These are phyloP conservation scores for Sarocladium brachiariae DNA, from an alignment of 2,329 filamentous ascomycete genomes.

Conservation along the genomic window DNA sequence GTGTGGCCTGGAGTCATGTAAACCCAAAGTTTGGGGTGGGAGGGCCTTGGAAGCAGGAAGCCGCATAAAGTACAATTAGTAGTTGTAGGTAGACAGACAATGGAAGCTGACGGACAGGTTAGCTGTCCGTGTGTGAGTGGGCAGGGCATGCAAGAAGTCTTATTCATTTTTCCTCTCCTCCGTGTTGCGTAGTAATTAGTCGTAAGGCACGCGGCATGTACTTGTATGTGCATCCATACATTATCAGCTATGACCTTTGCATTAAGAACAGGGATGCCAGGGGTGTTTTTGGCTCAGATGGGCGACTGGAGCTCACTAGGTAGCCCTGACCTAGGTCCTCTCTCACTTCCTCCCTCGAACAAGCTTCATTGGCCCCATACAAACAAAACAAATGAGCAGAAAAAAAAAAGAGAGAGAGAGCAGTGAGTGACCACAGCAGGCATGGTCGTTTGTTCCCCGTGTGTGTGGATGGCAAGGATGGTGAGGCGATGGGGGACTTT, in stretches of 20 bases:
- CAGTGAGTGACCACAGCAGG: not conserved
- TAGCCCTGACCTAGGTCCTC: not conserved
- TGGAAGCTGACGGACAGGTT: not conserved
- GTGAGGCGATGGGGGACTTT: not conserved
- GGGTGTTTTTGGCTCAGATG: not conserved
- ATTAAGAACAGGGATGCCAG: conserved; percentile 8
- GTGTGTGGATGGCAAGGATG: not conserved
- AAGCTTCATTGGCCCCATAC: not conserved
- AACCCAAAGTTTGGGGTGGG: no score
- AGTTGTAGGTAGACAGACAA: not conserved
- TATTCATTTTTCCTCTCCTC: conserved; percentile 1
- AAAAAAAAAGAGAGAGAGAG: not conserved
- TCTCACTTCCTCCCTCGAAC: not conserved
- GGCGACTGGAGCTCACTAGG: not conserved
- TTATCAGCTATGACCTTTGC: conserved; percentile 8
- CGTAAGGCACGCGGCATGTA: no score
- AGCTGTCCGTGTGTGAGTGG: not conserved
- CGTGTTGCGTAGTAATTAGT: no score
- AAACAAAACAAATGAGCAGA: conserved; percentile 4
- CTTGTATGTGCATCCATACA: no score
- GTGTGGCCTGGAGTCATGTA: not conserved
- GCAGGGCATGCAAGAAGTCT: not conserved
- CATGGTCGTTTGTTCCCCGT: not conserved
- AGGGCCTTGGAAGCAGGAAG: no score
- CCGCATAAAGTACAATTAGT: no score